A percentile compares a stretch with the other conserved stretches of the same genome.
These are phyloP conservation scores for Saccharomycopsis fermentans DNA, from an alignment of 805 yeast species.

Conservation along the genomic window DNA sequence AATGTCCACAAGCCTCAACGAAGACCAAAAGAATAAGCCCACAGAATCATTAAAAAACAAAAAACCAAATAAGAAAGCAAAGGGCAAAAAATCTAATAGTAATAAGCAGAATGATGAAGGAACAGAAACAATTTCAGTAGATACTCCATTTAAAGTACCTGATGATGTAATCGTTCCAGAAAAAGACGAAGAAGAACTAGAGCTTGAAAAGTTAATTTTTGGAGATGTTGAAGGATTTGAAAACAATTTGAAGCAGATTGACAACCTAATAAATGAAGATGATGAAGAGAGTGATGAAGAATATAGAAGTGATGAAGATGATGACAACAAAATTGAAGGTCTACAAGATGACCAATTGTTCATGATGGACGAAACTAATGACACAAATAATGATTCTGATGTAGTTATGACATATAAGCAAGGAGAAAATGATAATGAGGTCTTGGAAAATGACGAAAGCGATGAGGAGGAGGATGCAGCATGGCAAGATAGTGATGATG, in stretches of 20 bases:
- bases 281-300: conserved; percentile 33
- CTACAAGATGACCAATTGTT: conserved; percentile 42
- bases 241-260: conserved; percentile 48
- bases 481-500: conserved; percentile 94
- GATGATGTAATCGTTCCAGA: conserved; percentile 36
- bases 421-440: conserved; percentile 26
- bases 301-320: conserved; percentile 24
- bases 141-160: not conserved
- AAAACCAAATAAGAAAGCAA: not conserved
- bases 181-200: conserved; percentile 77
- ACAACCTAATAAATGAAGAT: conserved; percentile 33
- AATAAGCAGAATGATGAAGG: not conserved
- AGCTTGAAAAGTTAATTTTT: conserved; percentile 74
- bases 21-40: not conserved
- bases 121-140: not conserved
- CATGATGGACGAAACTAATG: conserved; percentile 41
- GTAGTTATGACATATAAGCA: conserved; percentile 22
- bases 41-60: not conserved
- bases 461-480: conserved; percentile 33
- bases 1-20: not conserved
- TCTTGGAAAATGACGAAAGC: conserved; percentile 27
- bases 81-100: not conserved
- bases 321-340: conserved; percentile 25
- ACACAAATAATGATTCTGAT: conserved; percentile 23
- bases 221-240: conserved; percentile 79